These are phyloP conservation scores for Ceriops tagal DNA, from an alignment of 345 rosid species.

Conservation along the genomic window DNA sequence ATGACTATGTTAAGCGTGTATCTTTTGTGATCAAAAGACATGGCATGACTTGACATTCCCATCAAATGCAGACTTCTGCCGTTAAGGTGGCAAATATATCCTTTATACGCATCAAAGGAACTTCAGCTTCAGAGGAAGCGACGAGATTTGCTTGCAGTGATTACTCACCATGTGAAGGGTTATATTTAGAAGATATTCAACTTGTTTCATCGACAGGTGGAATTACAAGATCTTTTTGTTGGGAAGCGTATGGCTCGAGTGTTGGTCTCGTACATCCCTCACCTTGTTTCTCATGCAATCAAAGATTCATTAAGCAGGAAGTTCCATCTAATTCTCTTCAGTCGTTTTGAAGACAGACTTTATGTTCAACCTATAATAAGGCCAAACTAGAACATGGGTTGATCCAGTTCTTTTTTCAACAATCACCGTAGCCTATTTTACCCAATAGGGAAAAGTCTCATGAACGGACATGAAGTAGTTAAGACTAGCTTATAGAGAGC, in stretches of 20 bases:
- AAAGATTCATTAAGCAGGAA: conserved; percentile 43
- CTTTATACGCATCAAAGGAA: conserved; percentile 55
- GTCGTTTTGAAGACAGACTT: conserved; percentile 29
- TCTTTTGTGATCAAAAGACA: background rate
- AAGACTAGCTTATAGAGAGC: too few relatives aligned
- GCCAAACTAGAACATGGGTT: background rate
- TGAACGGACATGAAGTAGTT: too few relatives aligned
- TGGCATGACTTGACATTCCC: conserved; percentile 3
- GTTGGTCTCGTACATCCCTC: conserved; percentile 51
- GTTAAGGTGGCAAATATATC: conserved; percentile 63
- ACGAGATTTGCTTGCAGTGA: conserved; percentile 75
- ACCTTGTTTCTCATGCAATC: conserved; percentile 46
- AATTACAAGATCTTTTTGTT: conserved; percentile 52
- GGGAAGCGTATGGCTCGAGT: conserved; percentile 75
- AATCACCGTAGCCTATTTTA: background rate
- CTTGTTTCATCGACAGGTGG: conserved; percentile 41
- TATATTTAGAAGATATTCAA: conserved; percentile 60
- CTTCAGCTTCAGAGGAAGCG: conserved; percentile 73
- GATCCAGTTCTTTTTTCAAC: background rate
- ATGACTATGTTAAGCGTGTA: too few relatives aligned
- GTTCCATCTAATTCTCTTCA: conserved; percentile 23
- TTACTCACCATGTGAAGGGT: conserved; percentile 49
- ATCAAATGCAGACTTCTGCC: conserved; percentile 61
- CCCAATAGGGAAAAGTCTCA: too few relatives aligned
- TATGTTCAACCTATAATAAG: background rate